Evolutionary conservation across 495 filamentous ascomycete genomes (phyloP), one percentile per base, ranked within the genome.

Genomic region (Penicillium samsonianum): DNA sequence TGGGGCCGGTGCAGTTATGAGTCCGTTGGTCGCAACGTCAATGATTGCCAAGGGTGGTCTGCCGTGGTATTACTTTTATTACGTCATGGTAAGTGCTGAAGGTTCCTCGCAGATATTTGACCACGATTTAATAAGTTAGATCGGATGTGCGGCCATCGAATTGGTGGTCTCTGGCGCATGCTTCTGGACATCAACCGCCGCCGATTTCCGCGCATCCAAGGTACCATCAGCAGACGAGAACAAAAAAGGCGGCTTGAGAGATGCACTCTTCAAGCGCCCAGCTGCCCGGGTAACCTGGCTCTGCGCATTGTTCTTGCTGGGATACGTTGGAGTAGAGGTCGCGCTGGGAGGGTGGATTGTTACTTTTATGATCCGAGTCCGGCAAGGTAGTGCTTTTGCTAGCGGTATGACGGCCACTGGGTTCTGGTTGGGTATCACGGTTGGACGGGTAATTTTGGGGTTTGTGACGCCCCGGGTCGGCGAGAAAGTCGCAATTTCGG

Each of bases 271-370:
- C 28, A 76, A 73, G 38, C 67, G 61, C 20, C 77, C 65, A 46
- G 75, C 59, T 50, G 80, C 65, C 35, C 58, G 70, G 8, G 81
- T 94, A 4, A 88, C 88, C 25, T 96, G 90, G 90, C 70, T 94
- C 22, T 83, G 84, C 35, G 82, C 91, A 9, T 42, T 88, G 16
- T 96, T 95, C 72, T 72, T 94, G 37, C 78, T 96, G 3, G 82
- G 82, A 38, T 95, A 94, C 63, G 89, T 94, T 11, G 91, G 91
- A 41, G 74, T 86, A n/a, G 91, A 96, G 68, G 91, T 96, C 20
- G 85, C 87, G 0, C 79, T 96, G 1, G 90, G 90, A 30, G 85
- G 85, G 9, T 88, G 85, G 85, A 82, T 87, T 57, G 83, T 86
- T 33, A 81, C 77, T 3, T 88, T 87, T 58, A 87, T 87, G 83